phyloP scores from a whole-genome alignment of 305 asterid species.

The Fraxinus floribunda region DNA sequence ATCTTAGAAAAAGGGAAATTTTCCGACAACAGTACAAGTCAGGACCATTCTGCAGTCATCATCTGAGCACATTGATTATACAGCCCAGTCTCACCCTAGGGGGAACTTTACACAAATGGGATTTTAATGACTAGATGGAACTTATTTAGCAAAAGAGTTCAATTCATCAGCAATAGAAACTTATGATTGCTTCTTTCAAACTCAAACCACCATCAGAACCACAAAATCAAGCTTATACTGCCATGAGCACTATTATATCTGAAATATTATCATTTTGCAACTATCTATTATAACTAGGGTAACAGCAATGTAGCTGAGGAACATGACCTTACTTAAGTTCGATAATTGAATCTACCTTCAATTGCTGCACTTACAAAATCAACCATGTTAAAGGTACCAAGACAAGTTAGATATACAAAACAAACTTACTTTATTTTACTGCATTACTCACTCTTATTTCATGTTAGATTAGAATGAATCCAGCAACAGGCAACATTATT shows the following conservation, averaged over 20 bases:
- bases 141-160: neutral
- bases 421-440: neutral
- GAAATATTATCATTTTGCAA: neutral
- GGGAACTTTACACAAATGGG: neutral
- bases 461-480: neutral
- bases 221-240: neutral
- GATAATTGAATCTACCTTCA: neutral
- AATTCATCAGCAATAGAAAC: neutral
- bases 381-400: neutral
- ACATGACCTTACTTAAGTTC: neutral
- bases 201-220: neutral
- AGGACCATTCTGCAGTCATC: neutral
- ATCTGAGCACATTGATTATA: neutral
- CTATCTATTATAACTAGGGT: neutral
- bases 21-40: neutral
- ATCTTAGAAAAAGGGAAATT: neutral
- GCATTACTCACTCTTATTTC: neutral
- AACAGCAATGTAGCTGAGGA: neutral
- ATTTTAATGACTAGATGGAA: neutral
- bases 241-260: neutral
- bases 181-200: neutral
- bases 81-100: neutral
- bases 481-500: neutral
- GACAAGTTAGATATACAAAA: neutral
- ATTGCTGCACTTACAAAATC: constrained; percentile 1